A percentile compares a stretch with the other conserved stretches of the same genome.
Conservation (phyloP, 495 filamentous ascomycete species). For the Lepidopterella palustris region DNA sequence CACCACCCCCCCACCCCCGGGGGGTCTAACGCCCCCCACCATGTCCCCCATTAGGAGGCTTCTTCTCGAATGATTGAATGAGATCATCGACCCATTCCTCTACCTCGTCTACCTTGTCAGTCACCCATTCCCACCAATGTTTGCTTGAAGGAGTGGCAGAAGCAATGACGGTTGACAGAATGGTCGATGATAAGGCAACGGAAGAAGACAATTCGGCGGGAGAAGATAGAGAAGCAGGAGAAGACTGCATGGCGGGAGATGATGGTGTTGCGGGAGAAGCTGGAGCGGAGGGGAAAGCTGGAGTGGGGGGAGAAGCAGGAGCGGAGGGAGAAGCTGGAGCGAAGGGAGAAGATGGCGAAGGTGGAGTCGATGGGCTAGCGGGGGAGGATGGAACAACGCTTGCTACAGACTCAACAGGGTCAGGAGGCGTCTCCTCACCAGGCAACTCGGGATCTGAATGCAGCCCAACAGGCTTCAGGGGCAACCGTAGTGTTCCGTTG, state of each 20-base stretch:
- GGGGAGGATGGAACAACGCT: not conserved
- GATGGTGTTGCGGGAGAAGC: slow-evolving; percentile 6
- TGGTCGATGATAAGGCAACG: not conserved
- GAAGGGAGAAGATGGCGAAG: not conserved
- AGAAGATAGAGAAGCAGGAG: too few species aligned
- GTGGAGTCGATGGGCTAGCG: not conserved
- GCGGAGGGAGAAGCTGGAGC: not conserved
- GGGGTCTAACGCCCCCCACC: not conserved
- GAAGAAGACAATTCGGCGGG: not conserved
- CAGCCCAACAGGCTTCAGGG: slow-evolving; percentile 60
- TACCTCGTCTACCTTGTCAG: slow-evolving; percentile 18
- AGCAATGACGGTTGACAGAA: slow-evolving; percentile 3
- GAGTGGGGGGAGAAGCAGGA: not conserved
- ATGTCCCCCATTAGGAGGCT: not conserved
- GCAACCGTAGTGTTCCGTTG: slow-evolving; percentile 82
- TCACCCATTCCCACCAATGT: slow-evolving; percentile 28
- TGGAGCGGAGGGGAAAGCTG: not conserved
- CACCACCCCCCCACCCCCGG: not conserved
- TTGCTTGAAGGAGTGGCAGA: slow-evolving; percentile 14
- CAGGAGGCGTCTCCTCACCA: slow-evolving; percentile 26
- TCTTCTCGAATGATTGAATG: slow-evolving; percentile 11
- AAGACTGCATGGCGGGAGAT: slow-evolving; percentile 4
- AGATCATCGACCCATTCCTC: slow-evolving; percentile 26
- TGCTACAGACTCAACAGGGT: slow-evolving; percentile 23
- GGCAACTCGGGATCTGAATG: slow-evolving; percentile 48